phyloP scores from a whole-genome alignment of 73 alveolate genomes.

The Paramecium tetraurelia region DNA sequence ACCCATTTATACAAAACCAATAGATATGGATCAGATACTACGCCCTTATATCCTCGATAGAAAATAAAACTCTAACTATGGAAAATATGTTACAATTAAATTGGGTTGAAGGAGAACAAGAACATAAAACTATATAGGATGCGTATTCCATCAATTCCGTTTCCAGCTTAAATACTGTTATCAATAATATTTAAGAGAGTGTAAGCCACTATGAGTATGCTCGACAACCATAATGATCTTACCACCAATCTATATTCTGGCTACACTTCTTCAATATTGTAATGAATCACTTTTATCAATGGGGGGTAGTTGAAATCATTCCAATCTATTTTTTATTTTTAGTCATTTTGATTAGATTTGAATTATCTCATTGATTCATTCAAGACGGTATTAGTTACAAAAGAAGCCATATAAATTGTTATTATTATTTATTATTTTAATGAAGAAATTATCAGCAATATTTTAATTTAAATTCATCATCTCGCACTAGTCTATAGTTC shows the following conservation, averaged over 20 bases:
- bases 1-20: conserved; percentile 35
- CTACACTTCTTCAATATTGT: conserved; percentile 45
- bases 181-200: conserved; percentile 1
- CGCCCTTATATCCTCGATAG: conserved; percentile 39
- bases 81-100: background rate
- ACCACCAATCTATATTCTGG: conserved; percentile 44
- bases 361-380: background rate
- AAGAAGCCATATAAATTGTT: background rate
- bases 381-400: background rate
- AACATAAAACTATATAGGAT: conserved; percentile 42
- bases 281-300: conserved; percentile 54
- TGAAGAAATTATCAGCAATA: background rate
- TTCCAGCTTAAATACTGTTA: background rate
- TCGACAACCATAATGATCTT: conserved; percentile 42
- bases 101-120: conserved; percentile 40
- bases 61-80: background rate
- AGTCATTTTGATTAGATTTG: background rate
- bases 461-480: background rate
- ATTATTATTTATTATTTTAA: background rate
- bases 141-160: background rate
- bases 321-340: conserved; percentile 37
- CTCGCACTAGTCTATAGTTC: background rate
- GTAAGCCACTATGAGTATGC: background rate
- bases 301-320: conserved; percentile 64
- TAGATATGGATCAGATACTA: background rate